These are phyloP conservation scores for Selenicereus undatus DNA, from an alignment of 148 eudicot genomes.

Conservation along the genomic window DNA sequence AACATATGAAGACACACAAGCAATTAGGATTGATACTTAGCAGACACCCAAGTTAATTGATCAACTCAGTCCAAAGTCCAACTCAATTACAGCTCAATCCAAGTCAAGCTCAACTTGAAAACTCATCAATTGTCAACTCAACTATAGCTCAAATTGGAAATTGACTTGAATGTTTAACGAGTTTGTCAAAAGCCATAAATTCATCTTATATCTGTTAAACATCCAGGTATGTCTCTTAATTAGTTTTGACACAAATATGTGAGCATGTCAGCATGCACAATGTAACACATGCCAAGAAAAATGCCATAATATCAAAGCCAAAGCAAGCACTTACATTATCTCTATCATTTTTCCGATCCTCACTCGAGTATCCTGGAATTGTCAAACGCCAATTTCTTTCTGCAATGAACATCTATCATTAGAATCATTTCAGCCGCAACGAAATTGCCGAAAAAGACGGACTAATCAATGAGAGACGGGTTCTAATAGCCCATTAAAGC, in stretches of 20 bases:
- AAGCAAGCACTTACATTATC: conserved; percentile 46
- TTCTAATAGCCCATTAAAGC: not conserved
- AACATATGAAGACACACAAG: not conserved
- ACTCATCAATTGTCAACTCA: not conserved
- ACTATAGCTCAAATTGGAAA: not conserved
- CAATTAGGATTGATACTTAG: not conserved
- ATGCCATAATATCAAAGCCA: not conserved
- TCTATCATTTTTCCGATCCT: conserved; percentile 53
- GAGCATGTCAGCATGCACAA: not conserved
- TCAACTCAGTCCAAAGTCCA: too few relatives aligned
- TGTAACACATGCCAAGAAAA: conserved; percentile 3
- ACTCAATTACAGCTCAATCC: too few relatives aligned
- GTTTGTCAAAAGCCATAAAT: not conserved
- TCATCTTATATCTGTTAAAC: not conserved
- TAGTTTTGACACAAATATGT: not conserved
- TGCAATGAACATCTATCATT: conserved; percentile 33
- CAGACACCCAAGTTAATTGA: not conserved
- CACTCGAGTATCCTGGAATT: conserved; percentile 85
- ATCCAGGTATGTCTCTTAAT: not conserved
- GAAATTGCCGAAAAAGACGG: not conserved
- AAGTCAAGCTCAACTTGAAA: too few relatives aligned
- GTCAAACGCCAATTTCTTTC: conserved; percentile 82
- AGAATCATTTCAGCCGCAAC: conserved; percentile 12
- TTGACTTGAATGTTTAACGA: not conserved
- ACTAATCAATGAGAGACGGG: conserved; percentile 1